These are phyloP conservation scores for Gryganskiella cystojenkinii DNA, from an alignment of 192 early-diverging fungal genomes.

Conservation along the genomic window DNA sequence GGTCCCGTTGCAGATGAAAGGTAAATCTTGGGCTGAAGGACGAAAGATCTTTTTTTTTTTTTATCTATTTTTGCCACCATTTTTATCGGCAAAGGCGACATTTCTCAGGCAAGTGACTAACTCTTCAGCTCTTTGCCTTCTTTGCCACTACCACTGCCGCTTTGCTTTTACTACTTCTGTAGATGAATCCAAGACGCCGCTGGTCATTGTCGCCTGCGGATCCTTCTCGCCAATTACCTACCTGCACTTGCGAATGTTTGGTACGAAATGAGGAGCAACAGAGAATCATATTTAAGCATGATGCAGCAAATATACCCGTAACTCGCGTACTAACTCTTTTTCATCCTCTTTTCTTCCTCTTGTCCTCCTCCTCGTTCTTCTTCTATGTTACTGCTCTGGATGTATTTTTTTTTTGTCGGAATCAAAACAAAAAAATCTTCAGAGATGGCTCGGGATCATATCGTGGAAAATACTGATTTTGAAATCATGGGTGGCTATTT, in stretches of 20 bases:
- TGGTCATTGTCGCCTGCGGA: conserved; percentile 95
- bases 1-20: conserved; percentile 42
- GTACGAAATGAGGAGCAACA: no score
- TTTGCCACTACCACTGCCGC: no score
- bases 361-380: background rate
- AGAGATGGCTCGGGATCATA: conserved; percentile 97
- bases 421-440: background rate
- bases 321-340: conserved; percentile 4
- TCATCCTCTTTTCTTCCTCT: background rate
- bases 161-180: no score
- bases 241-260: conserved; percentile 98
- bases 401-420: no score
- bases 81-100: no score
- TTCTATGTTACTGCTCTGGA: no score
- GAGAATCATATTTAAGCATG: no score
- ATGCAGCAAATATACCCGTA: background rate
- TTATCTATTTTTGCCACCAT: background rate
- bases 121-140: background rate
- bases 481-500: conserved; percentile 97
- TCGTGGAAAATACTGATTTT: conserved; percentile 76
- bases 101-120: no score
- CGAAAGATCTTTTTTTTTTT: no score
- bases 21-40: conserved; percentile 10
- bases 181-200: conserved; percentile 79
- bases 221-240: conserved; percentile 98